Evolutionary conservation across 2,329 filamentous ascomycete genomes (phyloP), one percentile per base, ranked within the genome.

Genomic region (Penicillium verrucosum): DNA sequence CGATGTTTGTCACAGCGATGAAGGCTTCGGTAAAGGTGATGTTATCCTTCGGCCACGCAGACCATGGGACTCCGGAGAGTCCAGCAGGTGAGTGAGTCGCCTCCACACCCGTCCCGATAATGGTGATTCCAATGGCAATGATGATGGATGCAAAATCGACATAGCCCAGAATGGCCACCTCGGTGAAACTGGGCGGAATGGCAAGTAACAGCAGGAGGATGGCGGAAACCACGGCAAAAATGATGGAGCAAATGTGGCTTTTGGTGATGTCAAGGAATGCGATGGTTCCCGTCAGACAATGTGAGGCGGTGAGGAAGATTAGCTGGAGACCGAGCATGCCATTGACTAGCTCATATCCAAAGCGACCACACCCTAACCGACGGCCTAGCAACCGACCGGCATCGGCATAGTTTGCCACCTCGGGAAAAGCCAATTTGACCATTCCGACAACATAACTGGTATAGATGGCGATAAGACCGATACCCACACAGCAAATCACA

Each of bases 231-330:
- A 76, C 68, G 16, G 71, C 72, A 65, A 74, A 79, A 8, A 77
- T 66, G 34, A 67, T 60, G 0, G 75, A 75, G 59, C 77, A 78
- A 21, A 76, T 58, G 2, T 56, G 64, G 37, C 68, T 65, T 45
- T 71, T 64, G 56, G 75, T 72, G 51, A 79, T 77, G 48, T 66
- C 65, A 52, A 75, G 70, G 57, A 70, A 78, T 1, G 77, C 77
- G 57, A 79, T 79, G 6, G 77, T 77, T 11, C 77, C 77, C 6
- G 77, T 79, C 50, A 79, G 59, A 52, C 74, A 73, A 61, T 79
- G 77, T 1, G 75, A 77, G 34, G 75, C 77, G 3, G 75, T 74
- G 5, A 78, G 63, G 23, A 79, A 70, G 11, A 76, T 66, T 43
- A 79, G 60, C 54, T 77, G 71, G 29, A 75, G 68, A 16, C 70